Percentiles rank a stretch among this genome's conserved stretches.
phyloP scores from a whole-genome alignment of 2,329 filamentous ascomycete genomes.

The Ophiostoma piceae region DNA sequence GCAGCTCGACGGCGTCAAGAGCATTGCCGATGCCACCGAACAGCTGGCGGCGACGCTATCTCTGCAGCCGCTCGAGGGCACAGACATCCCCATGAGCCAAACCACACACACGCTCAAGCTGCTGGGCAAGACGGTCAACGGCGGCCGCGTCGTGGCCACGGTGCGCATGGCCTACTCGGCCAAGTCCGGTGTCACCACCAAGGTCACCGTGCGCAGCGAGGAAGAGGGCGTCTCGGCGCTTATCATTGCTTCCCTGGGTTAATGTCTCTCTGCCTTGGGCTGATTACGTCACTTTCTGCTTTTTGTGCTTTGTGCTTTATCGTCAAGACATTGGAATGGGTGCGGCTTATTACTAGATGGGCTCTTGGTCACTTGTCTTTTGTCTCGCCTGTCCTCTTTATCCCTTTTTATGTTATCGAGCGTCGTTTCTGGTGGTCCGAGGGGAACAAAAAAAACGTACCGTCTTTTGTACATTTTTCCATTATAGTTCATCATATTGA shows the following conservation, averaged over 20 bases:
- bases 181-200: slow-evolving; percentile 91
- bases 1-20: slow-evolving; percentile 81
- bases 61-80: slow-evolving; percentile 89
- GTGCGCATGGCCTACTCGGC: slow-evolving; percentile 91
- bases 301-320: slow-evolving; percentile 5
- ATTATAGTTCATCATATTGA: slow-evolving; percentile 15
- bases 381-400: slow-evolving; percentile 14
- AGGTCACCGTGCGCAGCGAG: slow-evolving; percentile 86
- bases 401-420: slow-evolving; percentile 13
- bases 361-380: slow-evolving; percentile 3
- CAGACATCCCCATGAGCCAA: slow-evolving; percentile 80
- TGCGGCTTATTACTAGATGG: slow-evolving; percentile 10
- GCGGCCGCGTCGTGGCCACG: slow-evolving; percentile 79
- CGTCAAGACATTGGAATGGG: slow-evolving; percentile 3
- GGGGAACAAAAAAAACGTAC: slow-evolving; percentile 19
- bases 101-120: slow-evolving; percentile 93
- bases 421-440: slow-evolving; percentile 18
- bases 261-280: slow-evolving; percentile 31
- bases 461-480: slow-evolving; percentile 10
- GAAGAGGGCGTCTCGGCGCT: slow-evolving; percentile 84
- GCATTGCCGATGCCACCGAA: slow-evolving; percentile 90
- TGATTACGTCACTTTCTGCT: background rate
- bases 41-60: slow-evolving; percentile 81
- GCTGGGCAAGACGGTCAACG: slow-evolving; percentile 88
- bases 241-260: slow-evolving; percentile 79